Evolutionary conservation across 805 yeast species (phyloP).

Genomic region (Kregervanrija pseudodelftensis): DNA sequence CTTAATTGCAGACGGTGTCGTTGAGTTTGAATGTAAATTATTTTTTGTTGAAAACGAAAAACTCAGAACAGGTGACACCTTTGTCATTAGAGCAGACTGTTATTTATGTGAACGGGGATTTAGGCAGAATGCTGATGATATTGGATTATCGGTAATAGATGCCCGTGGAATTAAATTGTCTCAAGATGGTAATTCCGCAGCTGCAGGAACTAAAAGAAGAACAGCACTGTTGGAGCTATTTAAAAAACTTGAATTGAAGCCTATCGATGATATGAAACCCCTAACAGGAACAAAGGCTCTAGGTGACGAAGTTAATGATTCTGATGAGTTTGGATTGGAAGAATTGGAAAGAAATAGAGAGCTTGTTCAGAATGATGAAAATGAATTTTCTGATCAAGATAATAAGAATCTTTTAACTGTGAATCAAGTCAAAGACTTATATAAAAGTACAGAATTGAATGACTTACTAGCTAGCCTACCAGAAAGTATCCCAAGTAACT

Average conservation of each 20-base stretch:
- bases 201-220: constrained; percentile 9
- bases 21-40: constrained; percentile 49
- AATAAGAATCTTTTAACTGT: constrained; percentile 33
- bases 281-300: constrained; percentile 11
- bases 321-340: constrained; percentile 11
- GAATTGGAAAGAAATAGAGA: constrained; percentile 11
- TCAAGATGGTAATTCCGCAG: constrained; percentile 3
- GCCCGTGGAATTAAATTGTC: constrained; percentile 3
- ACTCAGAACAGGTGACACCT: constrained; percentile 69
- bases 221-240: constrained; percentile 12
- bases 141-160: constrained; percentile 1
- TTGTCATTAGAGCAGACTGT: constrained; percentile 63
- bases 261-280: constrained; percentile 1
- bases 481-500: constrained; percentile 50
- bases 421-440: constrained; percentile 72
- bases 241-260: constrained; percentile 7
- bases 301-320: constrained; percentile 36
- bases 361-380: constrained; percentile 3
- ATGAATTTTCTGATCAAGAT: constrained; percentile 1
- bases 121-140: constrained; percentile 24
- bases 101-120: constrained; percentile 30
- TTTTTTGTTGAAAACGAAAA: constrained; percentile 47
- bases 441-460: constrained; percentile 52
- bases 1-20: constrained; percentile 46
- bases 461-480: constrained; percentile 47